Conservation (phyloP, 768 basidiomycete genomes). For the Terana coerulea region DNA sequence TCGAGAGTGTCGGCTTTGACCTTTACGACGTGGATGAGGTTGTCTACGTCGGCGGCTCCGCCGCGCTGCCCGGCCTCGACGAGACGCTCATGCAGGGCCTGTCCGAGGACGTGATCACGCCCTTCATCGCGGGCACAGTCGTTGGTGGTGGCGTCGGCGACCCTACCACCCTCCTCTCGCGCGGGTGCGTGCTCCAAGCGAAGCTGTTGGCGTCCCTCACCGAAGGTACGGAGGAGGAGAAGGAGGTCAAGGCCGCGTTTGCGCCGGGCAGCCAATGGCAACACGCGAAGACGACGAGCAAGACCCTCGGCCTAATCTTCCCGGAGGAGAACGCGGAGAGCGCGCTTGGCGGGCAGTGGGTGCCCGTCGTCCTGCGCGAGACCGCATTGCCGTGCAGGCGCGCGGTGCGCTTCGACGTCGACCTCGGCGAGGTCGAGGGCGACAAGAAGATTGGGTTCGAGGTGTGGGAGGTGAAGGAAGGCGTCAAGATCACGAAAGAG, state of each 20-base stretch:
- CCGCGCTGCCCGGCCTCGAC: conserved; percentile 72
- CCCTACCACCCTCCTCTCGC: conserved; percentile 71
- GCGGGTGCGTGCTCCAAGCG: conserved; percentile 77
- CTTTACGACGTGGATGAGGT: conserved; percentile 72
- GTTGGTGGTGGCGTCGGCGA: conserved; percentile 72
- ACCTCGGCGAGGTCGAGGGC: conserved; percentile 36
- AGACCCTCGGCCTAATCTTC: conserved; percentile 64
- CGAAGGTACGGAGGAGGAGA: conserved; percentile 37
- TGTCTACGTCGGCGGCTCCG: conserved; percentile 75
- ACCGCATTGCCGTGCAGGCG: conserved; percentile 70
- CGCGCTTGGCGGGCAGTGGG: conserved; percentile 57
- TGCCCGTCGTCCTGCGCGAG: conserved; percentile 64
- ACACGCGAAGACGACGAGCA: conserved; percentile 51
- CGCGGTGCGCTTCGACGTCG: conserved; percentile 54
- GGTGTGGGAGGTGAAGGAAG: conserved; percentile 75
- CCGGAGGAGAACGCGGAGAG: conserved; percentile 44
- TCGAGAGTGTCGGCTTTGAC: conserved; percentile 50
- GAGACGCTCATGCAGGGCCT: conserved; percentile 54
- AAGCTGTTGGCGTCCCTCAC: conserved; percentile 51
- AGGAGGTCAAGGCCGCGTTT: conserved; percentile 51
- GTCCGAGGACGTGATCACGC: conserved; percentile 56
- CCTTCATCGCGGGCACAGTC: conserved; percentile 63
- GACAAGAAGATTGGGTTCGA: conserved; percentile 57
- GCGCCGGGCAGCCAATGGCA: conserved; percentile 36
- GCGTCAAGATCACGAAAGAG: conserved; percentile 58